Base-by-base conservation (phyloP, 2,329 filamentous ascomycete genomes). In the Fusarium aywerte region DNA sequence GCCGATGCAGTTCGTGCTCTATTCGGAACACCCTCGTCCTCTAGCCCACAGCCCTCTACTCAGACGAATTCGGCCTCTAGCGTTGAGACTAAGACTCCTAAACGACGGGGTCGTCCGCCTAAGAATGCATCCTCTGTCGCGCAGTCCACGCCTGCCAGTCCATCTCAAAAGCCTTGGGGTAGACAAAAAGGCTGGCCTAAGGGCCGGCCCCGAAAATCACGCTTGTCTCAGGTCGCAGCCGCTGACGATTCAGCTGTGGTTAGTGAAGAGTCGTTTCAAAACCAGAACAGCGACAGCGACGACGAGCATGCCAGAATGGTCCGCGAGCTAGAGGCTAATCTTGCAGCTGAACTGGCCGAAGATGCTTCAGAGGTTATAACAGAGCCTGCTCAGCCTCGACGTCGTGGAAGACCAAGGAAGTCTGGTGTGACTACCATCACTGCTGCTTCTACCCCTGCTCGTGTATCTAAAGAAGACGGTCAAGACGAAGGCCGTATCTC, bases 1-100 rank as follows among this genome's bases (percentile, higher is more conserved):
- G 72, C 77, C 48, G 64, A 78, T 51, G 74, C 76, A n/a, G 73
- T 77, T 43, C 71, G 72, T 6, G 75, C 73, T 11, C 57, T 77
- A 4, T 70, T 78, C 18, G 66, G 65, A 44, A 56, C 71, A 40
- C 50, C 65, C 13, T 50, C 50, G 7, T 39, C 60, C n/a, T 38
- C 33, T 8, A 29, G 20, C 35, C 42, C 33, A 12, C 38, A 54
- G 29, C 38, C 40, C 10, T 35, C 54, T n/a, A 25, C 43, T 16
- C 45, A 53, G 21, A 21, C 36, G 15, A 44, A 65, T 23, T 44
- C 21, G 15, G 23, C 31, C 31, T 25, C 55, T 23, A 31, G 58
- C 6, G 16, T 60, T 13, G 48, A 57, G 36, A 49, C 39, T 12
- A 61, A 54, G 40, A 42, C 53, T 38, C 38, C 66, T 7, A 77